A percentile compares a stretch with the other conserved stretches of the same genome.
phyloP scores from a whole-genome alignment of 306 rosid genomes.

The Hippophae gyantsensis region DNA sequence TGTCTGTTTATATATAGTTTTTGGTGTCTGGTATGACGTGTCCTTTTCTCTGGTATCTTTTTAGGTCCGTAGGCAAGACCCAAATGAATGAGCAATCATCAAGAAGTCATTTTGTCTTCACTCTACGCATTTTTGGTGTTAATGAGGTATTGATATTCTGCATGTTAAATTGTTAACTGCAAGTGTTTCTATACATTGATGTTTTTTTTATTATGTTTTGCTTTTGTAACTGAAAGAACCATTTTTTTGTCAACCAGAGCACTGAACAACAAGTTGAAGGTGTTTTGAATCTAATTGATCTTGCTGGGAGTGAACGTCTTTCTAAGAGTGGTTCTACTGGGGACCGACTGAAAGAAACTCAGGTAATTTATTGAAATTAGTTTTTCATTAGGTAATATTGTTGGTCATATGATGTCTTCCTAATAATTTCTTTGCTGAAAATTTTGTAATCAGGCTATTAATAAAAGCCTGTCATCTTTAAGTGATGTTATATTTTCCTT shows the following conservation, averaged over 20 bases:
- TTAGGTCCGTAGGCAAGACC: slow-evolving; percentile 91
- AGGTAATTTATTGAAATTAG: slow-evolving; percentile 36
- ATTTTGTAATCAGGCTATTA: slow-evolving; percentile 53
- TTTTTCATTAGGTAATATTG: no score
- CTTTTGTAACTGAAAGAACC: slow-evolving; percentile 3
- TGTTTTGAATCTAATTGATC: slow-evolving; percentile 84
- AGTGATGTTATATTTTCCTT: slow-evolving; percentile 90
- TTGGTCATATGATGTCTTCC: no score
- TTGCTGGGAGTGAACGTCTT: slow-evolving; percentile 98
- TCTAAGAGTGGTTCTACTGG: slow-evolving; percentile 92
- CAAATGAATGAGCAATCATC: slow-evolving; percentile 98
- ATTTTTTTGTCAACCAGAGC: slow-evolving; percentile 37
- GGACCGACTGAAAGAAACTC: slow-evolving; percentile 93
- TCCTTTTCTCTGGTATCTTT: slow-evolving; percentile 10
- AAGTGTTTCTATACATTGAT: background rate
- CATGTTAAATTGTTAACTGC: background rate
- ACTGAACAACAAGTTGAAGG: slow-evolving; percentile 98
- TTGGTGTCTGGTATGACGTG: background rate
- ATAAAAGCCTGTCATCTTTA: slow-evolving; percentile 75
- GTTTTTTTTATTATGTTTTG: background rate
- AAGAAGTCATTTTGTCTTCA: slow-evolving; percentile 96
- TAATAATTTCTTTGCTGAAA: no score
- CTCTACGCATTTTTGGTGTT: slow-evolving; percentile 75
- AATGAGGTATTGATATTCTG: slow-evolving; percentile 58
- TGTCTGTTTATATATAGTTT: no score